A percentile compares a stretch with the other conserved stretches of the same genome.
Conservation (phyloP, 2,329 filamentous ascomycete species). For the Microdochium nivale region DNA sequence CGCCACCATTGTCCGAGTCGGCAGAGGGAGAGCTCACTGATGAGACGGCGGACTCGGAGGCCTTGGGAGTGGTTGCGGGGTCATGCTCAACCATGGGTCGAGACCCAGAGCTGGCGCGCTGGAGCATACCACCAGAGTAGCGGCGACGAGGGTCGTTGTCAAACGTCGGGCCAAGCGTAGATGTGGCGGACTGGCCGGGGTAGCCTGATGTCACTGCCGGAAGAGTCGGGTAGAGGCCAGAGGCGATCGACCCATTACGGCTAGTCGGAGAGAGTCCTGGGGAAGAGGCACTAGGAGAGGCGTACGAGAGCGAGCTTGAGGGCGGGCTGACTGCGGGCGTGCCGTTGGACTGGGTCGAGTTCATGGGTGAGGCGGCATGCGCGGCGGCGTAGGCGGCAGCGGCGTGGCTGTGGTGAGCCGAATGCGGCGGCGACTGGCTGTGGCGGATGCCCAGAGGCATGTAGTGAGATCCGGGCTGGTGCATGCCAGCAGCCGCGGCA, state of each 20-base stretch:
- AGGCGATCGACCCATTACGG: constrained; percentile 49
- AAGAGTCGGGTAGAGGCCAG: constrained; percentile 67
- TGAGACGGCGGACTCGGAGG: constrained; percentile 28
- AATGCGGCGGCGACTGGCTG: constrained; percentile 38
- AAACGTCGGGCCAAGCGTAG: constrained; percentile 62
- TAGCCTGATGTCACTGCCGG: constrained; percentile 64
- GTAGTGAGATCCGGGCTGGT: constrained; percentile 64
- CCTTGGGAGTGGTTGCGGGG: constrained; percentile 34
- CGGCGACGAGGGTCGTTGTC: constrained; percentile 55
- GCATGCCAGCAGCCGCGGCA: constrained; percentile 68
- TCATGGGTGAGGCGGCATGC: constrained; percentile 54
- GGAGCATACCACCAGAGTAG: constrained; percentile 59
- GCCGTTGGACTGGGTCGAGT: constrained; percentile 46
- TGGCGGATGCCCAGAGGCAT: constrained; percentile 45
- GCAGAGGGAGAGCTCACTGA: constrained; percentile 46
- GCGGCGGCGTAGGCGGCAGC: constrained; percentile 35
- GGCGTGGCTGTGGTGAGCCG: constrained; percentile 26
- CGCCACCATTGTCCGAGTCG: constrained; percentile 42
- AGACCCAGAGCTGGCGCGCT: constrained; percentile 41
- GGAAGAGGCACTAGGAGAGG: constrained; percentile 66
- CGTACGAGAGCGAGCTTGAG: constrained; percentile 68
- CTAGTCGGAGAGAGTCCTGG: constrained; percentile 61
- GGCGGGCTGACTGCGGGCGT: constrained; percentile 72
- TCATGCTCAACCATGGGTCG: constrained; percentile 27
- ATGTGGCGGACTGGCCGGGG: constrained; percentile 57